Percentiles rank a stretch among this genome's conserved stretches.
phyloP scores from a whole-genome alignment of 139 green algal genomes.

The Chlamydomonas eustigma region DNA sequence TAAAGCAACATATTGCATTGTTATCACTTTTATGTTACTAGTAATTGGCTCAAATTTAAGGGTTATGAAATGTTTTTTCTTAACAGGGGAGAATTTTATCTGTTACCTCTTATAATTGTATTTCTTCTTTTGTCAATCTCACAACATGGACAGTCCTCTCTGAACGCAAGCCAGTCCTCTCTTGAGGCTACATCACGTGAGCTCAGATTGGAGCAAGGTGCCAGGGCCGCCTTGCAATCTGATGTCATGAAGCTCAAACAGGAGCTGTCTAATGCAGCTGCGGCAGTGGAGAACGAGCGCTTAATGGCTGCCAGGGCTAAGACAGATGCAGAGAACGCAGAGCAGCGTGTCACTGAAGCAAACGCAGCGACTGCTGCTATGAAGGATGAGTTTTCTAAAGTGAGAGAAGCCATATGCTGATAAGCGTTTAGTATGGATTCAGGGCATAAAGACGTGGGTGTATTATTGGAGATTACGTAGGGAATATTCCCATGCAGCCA shows the following conservation, averaged over 20 bases:
- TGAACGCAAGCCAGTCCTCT: background rate
- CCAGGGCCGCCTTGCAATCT: background rate
- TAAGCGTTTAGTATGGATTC: background rate
- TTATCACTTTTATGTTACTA: background rate
- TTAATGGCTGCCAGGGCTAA: background rate
- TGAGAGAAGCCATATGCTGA: background rate
- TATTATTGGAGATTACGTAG: background rate
- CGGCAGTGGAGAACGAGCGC: background rate
- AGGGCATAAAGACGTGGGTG: background rate
- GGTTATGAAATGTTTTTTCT: background rate
- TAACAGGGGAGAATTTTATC: background rate
- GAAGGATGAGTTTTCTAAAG: background rate
- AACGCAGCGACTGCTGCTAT: background rate
- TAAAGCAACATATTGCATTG: background rate
- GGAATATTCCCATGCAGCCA: too few species aligned
- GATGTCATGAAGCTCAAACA: slow-evolving; percentile 6
- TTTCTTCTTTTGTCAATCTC: background rate
- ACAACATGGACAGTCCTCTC: background rate
- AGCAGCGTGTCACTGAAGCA: background rate
- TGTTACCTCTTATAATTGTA: background rate
- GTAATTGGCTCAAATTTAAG: background rate
- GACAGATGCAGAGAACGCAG: background rate
- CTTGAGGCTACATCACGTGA: background rate
- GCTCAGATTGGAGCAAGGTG: background rate
- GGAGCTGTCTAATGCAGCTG: slow-evolving; percentile 7